phyloP scores from a whole-genome alignment of 116 monocot species.

The Thalassia testudinum region DNA sequence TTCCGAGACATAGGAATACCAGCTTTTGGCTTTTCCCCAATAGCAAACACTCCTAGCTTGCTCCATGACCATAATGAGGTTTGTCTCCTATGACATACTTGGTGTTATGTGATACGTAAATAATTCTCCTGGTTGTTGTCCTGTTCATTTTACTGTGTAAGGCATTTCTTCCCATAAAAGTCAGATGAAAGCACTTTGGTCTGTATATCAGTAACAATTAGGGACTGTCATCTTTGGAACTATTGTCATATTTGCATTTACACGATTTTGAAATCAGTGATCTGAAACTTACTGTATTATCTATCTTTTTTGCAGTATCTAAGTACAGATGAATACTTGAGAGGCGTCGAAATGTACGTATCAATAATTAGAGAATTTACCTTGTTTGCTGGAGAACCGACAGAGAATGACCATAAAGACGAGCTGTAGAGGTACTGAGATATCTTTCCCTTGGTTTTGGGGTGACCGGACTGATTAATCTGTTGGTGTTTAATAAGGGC shows the following conservation, averaged over 20 bases:
- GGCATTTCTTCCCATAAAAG: too few relatives aligned
- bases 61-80: conserved; percentile 99
- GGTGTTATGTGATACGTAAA: background rate
- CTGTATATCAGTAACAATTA: background rate
- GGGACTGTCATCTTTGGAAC: too few relatives aligned
- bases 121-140: background rate
- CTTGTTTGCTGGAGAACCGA: conserved; percentile 13
- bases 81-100: conserved; percentile 1
- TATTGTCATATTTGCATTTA: too few relatives aligned
- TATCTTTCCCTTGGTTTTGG: too few relatives aligned
- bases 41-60: conserved; percentile 79
- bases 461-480: too few relatives aligned
- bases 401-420: conserved; percentile 9
- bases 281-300: conserved; percentile 2
- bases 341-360: conserved; percentile 69
- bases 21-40: conserved; percentile 95
- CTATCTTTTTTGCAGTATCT: conserved; percentile 47
- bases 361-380: conserved; percentile 61
- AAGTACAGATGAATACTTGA: conserved; percentile 70
- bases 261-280: background rate
- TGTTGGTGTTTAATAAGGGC: too few relatives aligned
- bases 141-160: background rate
- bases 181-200: background rate
- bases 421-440: conserved; percentile 2
- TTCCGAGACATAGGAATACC: conserved; percentile 63